These are phyloP conservation scores for Lactarius hengduanensis DNA, from an alignment of 768 basidiomycete species.

Conservation along the genomic window DNA sequence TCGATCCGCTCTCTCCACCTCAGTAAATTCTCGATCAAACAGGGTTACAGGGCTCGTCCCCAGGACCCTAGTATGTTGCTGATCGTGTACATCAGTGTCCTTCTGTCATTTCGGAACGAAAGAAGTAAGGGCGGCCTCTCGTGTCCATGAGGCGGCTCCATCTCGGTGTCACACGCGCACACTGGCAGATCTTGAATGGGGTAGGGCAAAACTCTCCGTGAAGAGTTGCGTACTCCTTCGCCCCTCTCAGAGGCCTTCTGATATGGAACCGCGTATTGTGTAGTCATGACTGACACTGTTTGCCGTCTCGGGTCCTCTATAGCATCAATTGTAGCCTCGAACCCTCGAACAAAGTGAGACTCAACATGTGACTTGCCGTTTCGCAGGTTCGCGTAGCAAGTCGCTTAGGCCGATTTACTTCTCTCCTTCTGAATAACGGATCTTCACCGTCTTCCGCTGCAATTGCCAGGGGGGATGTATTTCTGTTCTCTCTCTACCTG, in stretches of 20 bases:
- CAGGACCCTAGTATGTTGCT: background rate
- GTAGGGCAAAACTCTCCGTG: constrained; percentile 1
- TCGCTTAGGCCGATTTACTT: background rate
- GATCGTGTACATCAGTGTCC: constrained; percentile 10
- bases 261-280: constrained; percentile 2
- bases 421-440: background rate
- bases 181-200: constrained; percentile 8
- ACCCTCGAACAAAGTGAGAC: background rate
- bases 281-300: background rate
- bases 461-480: background rate
- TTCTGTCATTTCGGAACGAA: constrained; percentile 13
- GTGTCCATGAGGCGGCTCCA: constrained; percentile 11
- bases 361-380: background rate
- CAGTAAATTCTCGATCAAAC: background rate
- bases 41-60: background rate
- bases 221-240: background rate
- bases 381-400: background rate
- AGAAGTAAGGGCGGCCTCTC: background rate
- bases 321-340: background rate
- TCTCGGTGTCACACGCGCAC: constrained; percentile 13
- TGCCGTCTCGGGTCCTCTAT: constrained; percentile 5
- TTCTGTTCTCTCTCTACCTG: background rate
- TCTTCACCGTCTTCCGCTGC: background rate
- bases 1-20: constrained; percentile 3
- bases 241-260: constrained; percentile 4